phyloP scores from a whole-genome alignment of 75 land plant genomes.

The Selaginella tamariscina region DNA sequence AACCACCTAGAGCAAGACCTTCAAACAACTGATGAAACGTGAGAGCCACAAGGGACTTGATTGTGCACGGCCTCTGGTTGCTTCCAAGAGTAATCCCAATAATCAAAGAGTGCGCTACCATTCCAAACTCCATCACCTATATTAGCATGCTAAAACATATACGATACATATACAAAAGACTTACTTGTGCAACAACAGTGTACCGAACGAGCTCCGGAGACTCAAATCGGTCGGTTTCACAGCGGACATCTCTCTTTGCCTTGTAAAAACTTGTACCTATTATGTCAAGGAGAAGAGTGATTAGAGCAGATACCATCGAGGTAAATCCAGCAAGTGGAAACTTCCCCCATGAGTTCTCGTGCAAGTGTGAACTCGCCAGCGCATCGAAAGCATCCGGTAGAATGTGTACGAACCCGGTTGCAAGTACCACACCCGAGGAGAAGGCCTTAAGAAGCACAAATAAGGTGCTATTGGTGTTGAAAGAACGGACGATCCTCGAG shows the following conservation, averaged over 20 bases:
- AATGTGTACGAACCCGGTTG: slow-evolving; percentile 59
- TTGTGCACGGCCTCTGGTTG: slow-evolving; percentile 26
- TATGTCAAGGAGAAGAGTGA: no score
- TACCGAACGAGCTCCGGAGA: no score
- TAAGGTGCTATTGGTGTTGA: no score
- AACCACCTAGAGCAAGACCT: slow-evolving; percentile 35
- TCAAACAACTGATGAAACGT: slow-evolving; percentile 39
- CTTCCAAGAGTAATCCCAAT: slow-evolving; percentile 34
- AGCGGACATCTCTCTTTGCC: no score
- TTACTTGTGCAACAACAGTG: slow-evolving; percentile 80
- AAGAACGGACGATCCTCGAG: no score
- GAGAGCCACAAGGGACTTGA: slow-evolving; percentile 25
- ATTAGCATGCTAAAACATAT: no score
- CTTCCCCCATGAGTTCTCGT: slow-evolving; percentile 39
- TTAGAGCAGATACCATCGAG: slow-evolving; percentile 32
- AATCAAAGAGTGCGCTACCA: slow-evolving; percentile 34
- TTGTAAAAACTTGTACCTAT: no score
- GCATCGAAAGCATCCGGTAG: slow-evolving; percentile 50
- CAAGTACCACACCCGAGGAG: no score
- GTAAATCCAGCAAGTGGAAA: slow-evolving; percentile 51
- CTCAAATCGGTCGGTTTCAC: no score
- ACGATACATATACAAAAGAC: no score
- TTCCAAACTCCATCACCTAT: slow-evolving; percentile 37
- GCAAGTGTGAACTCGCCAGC: slow-evolving; percentile 33
- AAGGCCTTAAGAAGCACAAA: no score